phyloP scores from a whole-genome alignment of 2,329 filamentous ascomycete species.

The Zasmidium angulare region DNA sequence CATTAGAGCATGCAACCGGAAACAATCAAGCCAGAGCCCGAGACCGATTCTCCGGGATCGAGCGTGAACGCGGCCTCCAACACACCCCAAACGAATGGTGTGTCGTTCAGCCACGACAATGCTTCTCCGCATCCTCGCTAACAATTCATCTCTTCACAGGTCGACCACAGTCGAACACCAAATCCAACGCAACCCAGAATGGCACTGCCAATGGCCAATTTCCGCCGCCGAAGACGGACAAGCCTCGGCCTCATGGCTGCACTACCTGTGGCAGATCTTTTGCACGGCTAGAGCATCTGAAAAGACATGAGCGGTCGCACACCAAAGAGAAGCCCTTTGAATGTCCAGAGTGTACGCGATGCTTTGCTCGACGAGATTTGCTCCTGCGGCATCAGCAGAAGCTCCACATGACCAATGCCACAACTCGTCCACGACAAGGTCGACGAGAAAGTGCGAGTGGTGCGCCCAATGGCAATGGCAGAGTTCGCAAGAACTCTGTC shows the following conservation, averaged over 20 bases:
- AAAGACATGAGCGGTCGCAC: slow-evolving; percentile 95
- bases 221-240: slow-evolving; percentile 91
- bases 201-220: slow-evolving; percentile 45
- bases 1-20: slow-evolving; percentile 30
- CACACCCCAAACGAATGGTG: slow-evolving; percentile 20
- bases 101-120: neutral
- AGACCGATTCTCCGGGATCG: slow-evolving; percentile 25
- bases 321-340: slow-evolving; percentile 99
- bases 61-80: slow-evolving; percentile 14
- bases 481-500: slow-evolving; percentile 90
- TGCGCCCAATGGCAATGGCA: slow-evolving; percentile 64
- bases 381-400: slow-evolving; percentile 97
- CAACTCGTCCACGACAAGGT: slow-evolving; percentile 77
- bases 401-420: slow-evolving; percentile 87
- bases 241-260: slow-evolving; percentile 93
- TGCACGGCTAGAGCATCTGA: slow-evolving; percentile 90
- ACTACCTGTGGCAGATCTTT: slow-evolving; percentile 89
- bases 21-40: slow-evolving; percentile 25
- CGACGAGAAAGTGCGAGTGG: slow-evolving; percentile 84
- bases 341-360: slow-evolving; percentile 89
- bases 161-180: slow-evolving; percentile 13
- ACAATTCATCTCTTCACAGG: slow-evolving; percentile 2
- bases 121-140: neutral
- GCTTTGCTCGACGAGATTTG: slow-evolving; percentile 90
- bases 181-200: slow-evolving; percentile 18